Evolutionary conservation across 2,329 filamentous ascomycete genomes (phyloP), one percentile per base, ranked within the genome.

Genomic region (Mariannaea sp.): DNA sequence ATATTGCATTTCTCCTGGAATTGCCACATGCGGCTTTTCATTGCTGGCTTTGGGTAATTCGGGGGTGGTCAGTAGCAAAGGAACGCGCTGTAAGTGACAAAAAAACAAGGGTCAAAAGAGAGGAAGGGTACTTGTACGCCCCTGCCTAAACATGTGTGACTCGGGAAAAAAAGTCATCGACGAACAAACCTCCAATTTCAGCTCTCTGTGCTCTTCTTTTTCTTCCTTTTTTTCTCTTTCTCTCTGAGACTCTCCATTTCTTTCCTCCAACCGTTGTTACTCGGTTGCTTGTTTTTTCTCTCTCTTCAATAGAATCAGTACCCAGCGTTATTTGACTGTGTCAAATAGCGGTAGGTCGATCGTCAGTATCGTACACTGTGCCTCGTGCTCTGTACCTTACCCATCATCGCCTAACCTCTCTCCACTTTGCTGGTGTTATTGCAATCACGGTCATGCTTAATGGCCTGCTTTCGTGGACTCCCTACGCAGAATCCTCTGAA

Each of bases 311-410:
- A 20, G 22, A 42, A 20, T 17, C n/a, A n/a, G n/a, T 42, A 47
- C 51, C 40, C 42, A 35, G 39, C 42, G 30, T 44, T 22, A 17
- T 48, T 36, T 47, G 20, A 43, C 27, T 24, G 22, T 24, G 50
- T 32, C 39, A 53, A 48, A 41, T 53, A 53, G 42, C 49, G 49
- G 50, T 54, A 49, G 44, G 51, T 49, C n/a, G n/a, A n/a, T n/a
- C n/a, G n/a, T n/a, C n/a, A n/a, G n/a, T n/a, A n/a, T n/a, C n/a
- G n/a, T n/a, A n/a, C n/a, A n/a, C n/a, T n/a, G n/a, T n/a, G n/a
- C n/a, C n/a, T n/a, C n/a, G n/a, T n/a, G n/a, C n/a, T n/a, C 20
- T 36, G 46, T 42, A 44, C 51, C 51, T 49, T 49, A 44, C 45
- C 51, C 45, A 40, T 54, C 51, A 38, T 54, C 27, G 51, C 51